Base-by-base conservation (phyloP, 208 protist species). In the Lotmaria passim region DNA sequence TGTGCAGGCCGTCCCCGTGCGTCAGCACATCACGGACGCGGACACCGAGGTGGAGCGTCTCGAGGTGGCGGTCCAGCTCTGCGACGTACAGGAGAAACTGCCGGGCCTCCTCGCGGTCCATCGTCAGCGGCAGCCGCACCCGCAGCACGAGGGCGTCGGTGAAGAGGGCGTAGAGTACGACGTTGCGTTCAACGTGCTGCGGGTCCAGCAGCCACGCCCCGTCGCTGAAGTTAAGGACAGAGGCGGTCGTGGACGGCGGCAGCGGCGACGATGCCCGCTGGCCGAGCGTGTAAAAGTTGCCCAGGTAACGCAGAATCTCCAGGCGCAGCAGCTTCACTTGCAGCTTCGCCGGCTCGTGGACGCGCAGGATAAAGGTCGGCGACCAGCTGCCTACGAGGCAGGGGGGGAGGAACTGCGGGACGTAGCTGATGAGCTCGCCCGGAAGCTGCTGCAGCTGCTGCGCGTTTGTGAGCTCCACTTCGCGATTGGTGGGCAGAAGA, bases 131-230 rank as follows among this genome's bases (percentile, higher is more conserved):
- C 43, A 96, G 74, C 19, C 87, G 91, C 64, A 94, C 87, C 5
- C 91, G 80, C 11, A 96, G 74, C 51, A 71, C 87, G 46, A 94
- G 77, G 30, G 87, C 91, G 50, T 96, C 91, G 21, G 64, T 39
- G 73, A 94, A 96, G 58, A 96, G 74, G 3, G 67, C 77, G 60
- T 96, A 96, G 0, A 96, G 57, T 41, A 92, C 87, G 41, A 94
- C 59, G 65, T 74, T 72, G 43, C 65, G 67, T 21, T 78, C 57
- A 15, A 51, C 63, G 4, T 73, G 39, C 39, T 41, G 28, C 23
- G 51, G 31, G 11, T 60, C 33, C 24, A 73, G 34, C 55, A 78
- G 76, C 61, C 58, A 79, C 46, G 46, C 33, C 21, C 73, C 60
- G 43, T 69, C 47, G 26, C 53, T 70, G 57, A 71, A 77, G 14